phyloP scores from a whole-genome alignment of 805 yeast genomes.

The Yamadazyma sp. region DNA sequence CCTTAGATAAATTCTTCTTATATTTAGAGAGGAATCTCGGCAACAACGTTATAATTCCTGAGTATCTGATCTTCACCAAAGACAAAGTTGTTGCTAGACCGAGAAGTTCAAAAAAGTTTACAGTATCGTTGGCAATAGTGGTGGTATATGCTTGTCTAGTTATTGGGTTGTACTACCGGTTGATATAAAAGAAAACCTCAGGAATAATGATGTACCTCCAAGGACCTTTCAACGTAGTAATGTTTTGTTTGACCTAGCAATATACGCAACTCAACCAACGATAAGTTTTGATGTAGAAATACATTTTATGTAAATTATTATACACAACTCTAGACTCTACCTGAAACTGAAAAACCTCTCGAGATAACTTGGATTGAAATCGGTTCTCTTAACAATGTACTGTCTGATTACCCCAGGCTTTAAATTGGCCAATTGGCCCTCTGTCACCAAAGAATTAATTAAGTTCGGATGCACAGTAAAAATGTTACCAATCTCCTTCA shows the following conservation, averaged over 20 bases:
- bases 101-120: not conserved
- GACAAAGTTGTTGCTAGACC: not conserved
- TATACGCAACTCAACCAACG: too few relatives aligned
- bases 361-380: conserved; percentile 57
- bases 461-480: conserved; percentile 83
- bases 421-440: conserved; percentile 71
- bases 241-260: too few relatives aligned
- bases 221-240: too few relatives aligned
- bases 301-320: too few relatives aligned
- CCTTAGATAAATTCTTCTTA: conserved; percentile 1
- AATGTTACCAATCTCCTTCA: conserved; percentile 80
- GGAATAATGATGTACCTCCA: too few relatives aligned
- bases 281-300: too few relatives aligned
- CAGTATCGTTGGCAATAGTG: not conserved
- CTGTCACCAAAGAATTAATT: conserved; percentile 73
- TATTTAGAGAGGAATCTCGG: not conserved
- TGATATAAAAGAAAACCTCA: not conserved
- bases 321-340: conserved; percentile 6
- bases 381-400: conserved; percentile 68
- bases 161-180: conserved; percentile 4
- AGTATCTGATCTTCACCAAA: not conserved
- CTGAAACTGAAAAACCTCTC: conserved; percentile 45
- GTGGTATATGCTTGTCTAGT: conserved; percentile 3
- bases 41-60: not conserved
- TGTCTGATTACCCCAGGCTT: conserved; percentile 62